Evolutionary conservation across 495 filamentous ascomycete species (phyloP), one percentile per base, ranked within the genome.

Genomic region (Lindgomyces ingoldianus): DNA sequence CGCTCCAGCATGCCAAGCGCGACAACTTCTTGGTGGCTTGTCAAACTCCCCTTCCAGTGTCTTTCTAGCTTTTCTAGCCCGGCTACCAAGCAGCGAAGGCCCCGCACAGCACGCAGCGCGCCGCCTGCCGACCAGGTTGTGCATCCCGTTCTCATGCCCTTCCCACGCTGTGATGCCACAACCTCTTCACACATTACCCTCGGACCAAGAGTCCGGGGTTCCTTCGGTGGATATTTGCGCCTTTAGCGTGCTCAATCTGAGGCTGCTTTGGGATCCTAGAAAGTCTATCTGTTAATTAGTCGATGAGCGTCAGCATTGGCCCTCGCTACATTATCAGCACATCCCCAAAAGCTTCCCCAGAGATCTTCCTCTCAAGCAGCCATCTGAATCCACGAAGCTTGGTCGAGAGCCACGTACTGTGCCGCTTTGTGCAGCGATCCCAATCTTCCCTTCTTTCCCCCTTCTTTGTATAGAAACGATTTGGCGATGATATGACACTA

Each of bases 41-140:
- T 29, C 26, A 52, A 24, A 47, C 27, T 48, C 25, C 24, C 44
- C 57, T 60, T 60, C 57, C 25, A 41, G 57, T 48, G n/a, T 30
- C 44, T 45, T 51, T 60, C 57, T 41, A 36, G 57, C 47, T 42
- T 10, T 25, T 60, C 57, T 42, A 47, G 39, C 55, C 24, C n/a
- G 11, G 42, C 22, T 22, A 29, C 14, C 3, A 33, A 51, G 44
- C 21, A 22, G 14, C 14, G 8, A 47, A 19, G 44, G 14, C 21
- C 44, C 21, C 21, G 14, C 44, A 47, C 6, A 47, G 14, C 16
- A 22, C 44, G 44, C 30, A 27, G 18, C 4, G 29, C 41, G 29
- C 30, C 19, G 44, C 49, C 1, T 16, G 11, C 12, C 25, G 18
- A 39, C 33, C 51, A 6, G 51, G 18, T 26, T 22, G 26, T 3